Percentiles rank a stretch among this genome's conserved stretches.
Conservation (phyloP, 495 filamentous ascomycete genomes). For the Penicillium verhagenii region DNA sequence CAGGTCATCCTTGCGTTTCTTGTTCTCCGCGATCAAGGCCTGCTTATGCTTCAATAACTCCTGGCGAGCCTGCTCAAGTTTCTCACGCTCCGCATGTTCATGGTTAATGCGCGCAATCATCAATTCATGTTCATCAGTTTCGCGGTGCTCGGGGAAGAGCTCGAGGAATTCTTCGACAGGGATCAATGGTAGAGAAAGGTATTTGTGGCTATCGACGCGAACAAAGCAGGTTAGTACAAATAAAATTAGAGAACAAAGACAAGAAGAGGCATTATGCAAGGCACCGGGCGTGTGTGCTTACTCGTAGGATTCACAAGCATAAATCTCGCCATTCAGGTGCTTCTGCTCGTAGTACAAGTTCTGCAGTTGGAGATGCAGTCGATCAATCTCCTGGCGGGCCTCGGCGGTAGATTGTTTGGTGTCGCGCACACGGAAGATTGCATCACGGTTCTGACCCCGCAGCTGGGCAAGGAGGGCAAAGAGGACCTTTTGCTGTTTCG, state of each 20-base stretch:
- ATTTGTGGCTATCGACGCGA: conserved; percentile 68
- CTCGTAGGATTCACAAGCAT: conserved; percentile 89
- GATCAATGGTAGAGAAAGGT: conserved; percentile 80
- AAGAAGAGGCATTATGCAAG: background rate
- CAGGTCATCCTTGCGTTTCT: conserved; percentile 90
- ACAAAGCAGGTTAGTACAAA: conserved; percentile 14
- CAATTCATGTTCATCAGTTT: conserved; percentile 69
- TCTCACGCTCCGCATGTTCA: conserved; percentile 81
- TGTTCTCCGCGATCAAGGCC: conserved; percentile 87
- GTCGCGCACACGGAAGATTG: conserved; percentile 74
- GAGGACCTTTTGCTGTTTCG: conserved; percentile 76
- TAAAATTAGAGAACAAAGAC: conserved; percentile 1
- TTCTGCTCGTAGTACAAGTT: conserved; percentile 96
- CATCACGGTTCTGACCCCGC: conserved; percentile 77
- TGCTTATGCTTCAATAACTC: conserved; percentile 88
- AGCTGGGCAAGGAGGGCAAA: conserved; percentile 77
- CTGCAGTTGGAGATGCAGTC: conserved; percentile 86
- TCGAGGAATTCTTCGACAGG: conserved; percentile 79
- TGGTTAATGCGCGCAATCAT: conserved; percentile 93
- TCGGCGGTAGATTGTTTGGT: conserved; percentile 87
- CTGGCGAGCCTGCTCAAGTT: conserved; percentile 82
- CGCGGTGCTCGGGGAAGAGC: conserved; percentile 69
- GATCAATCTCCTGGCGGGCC: conserved; percentile 85
- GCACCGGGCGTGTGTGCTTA: conserved; percentile 46
- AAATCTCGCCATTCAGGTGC: conserved; percentile 86